A percentile compares a stretch with the other conserved stretches of the same genome.
Evolutionary conservation across 768 basidiomycete genomes (phyloP).

Genomic region (Pleurotus tuber-regium): DNA sequence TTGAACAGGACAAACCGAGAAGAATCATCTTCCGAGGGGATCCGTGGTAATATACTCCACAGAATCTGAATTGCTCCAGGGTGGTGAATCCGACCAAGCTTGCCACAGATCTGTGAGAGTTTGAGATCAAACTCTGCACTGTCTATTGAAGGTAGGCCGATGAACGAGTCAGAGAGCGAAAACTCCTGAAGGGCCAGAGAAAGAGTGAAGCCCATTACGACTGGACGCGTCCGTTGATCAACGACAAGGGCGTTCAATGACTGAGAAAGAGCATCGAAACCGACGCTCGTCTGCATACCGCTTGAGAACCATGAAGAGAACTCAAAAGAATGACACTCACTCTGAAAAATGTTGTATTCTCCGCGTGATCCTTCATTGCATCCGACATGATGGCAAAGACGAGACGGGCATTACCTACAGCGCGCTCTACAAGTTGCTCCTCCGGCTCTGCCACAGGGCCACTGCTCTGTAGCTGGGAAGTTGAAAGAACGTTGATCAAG

Average conservation of each 20-base stretch:
- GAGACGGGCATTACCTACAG: conserved; percentile 54
- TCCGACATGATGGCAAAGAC: conserved; percentile 65
- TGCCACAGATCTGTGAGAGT: conserved; percentile 40
- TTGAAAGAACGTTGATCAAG: conserved; percentile 70
- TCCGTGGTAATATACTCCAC: conserved; percentile 44
- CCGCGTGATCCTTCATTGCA: conserved; percentile 52
- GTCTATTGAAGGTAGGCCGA: conserved; percentile 32
- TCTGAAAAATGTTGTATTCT: conserved; percentile 65
- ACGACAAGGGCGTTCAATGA: conserved; percentile 54
- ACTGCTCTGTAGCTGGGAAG: conserved; percentile 37
- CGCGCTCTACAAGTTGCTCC: conserved; percentile 33
- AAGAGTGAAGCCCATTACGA: conserved; percentile 65
- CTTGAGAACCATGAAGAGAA: too few species aligned
- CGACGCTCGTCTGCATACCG: conserved; percentile 48
- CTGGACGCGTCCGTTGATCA: conserved; percentile 44
- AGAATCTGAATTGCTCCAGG: conserved; percentile 63
- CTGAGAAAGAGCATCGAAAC: conserved; percentile 61
- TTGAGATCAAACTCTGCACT: conserved; percentile 38
- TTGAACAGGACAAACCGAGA: conserved; percentile 57
- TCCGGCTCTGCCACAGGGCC: conserved; percentile 34
- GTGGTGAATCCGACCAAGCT: conserved; percentile 49
- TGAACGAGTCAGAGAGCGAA: conserved; percentile 53
- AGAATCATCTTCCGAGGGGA: conserved; percentile 29
- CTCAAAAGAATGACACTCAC: conserved; percentile 48
- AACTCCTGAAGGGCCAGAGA: conserved; percentile 68